Percentiles rank a stretch among this genome's conserved stretches.
Evolutionary conservation across 495 filamentous ascomycete species (phyloP).

Genomic region (Tuber microsphaerosporum): DNA sequence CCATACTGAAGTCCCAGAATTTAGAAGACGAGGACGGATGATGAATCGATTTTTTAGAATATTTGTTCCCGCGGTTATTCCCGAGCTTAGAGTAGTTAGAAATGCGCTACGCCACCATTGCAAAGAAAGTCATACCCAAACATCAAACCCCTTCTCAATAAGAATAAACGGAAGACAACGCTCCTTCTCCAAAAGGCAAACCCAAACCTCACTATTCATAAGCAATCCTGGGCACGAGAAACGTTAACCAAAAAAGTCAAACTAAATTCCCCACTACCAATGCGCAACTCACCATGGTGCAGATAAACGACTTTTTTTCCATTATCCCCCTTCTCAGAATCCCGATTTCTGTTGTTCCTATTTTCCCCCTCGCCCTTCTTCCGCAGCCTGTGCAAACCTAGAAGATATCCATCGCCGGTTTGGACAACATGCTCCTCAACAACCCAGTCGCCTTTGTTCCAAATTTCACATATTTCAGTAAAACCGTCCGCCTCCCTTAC

Average conservation of each 20-base stretch:
- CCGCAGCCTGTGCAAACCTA: slow-evolving; percentile 80
- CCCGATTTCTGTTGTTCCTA: slow-evolving; percentile 48
- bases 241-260: slow-evolving; percentile 8
- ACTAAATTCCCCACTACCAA: background rate
- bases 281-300: slow-evolving; percentile 58
- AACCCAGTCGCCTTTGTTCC: slow-evolving; percentile 61
- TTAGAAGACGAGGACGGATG: slow-evolving; percentile 62
- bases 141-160: slow-evolving; percentile 89
- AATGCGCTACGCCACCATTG: slow-evolving; percentile 5
- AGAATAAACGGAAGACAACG: slow-evolving; percentile 80
- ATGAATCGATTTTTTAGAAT: slow-evolving; percentile 83
- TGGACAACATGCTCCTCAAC: slow-evolving; percentile 94
- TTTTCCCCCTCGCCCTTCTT: slow-evolving; percentile 75
- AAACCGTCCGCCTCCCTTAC: slow-evolving; percentile 71
- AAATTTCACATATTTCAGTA: slow-evolving; percentile 79
- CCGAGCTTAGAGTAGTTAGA: slow-evolving; percentile 54
- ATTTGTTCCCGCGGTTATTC: slow-evolving; percentile 97
- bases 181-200: slow-evolving; percentile 79
- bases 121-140: slow-evolving; percentile 62
- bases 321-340: slow-evolving; percentile 56
- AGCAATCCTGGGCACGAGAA: slow-evolving; percentile 52
- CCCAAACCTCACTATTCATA: slow-evolving; percentile 99
- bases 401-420: slow-evolving; percentile 86
- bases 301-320: slow-evolving; percentile 86
- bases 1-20: slow-evolving; percentile 97